A percentile compares a stretch with the other conserved stretches of the same genome.
phyloP scores from a whole-genome alignment of 345 rosid species.

The Excoecaria cochinchinensis region DNA sequence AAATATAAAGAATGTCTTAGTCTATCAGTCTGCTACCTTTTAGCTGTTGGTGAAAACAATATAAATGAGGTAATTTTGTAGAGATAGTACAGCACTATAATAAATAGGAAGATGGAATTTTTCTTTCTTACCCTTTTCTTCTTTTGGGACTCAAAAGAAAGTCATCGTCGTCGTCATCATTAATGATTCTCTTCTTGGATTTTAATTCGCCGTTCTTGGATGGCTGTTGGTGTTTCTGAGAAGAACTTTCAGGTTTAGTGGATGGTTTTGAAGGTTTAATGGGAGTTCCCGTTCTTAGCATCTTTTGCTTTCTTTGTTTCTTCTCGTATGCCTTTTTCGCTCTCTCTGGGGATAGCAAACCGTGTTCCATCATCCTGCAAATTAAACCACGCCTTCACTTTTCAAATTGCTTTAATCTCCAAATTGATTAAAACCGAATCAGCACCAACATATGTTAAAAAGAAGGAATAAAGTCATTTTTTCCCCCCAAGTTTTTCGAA shows the following conservation, averaged over 20 bases:
- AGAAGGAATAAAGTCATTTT: too few species aligned
- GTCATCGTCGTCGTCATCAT: slow-evolving; percentile 54
- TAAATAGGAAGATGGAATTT: slow-evolving; percentile 11
- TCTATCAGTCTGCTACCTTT: slow-evolving; percentile 19
- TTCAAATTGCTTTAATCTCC: neutral
- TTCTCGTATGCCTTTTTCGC: slow-evolving; percentile 73
- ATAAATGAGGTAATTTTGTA: slow-evolving; percentile 23
- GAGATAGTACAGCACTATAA: slow-evolving; percentile 17
- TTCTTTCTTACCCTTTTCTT: slow-evolving; percentile 56
- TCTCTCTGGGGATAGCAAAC: slow-evolving; percentile 71
- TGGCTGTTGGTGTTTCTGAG: slow-evolving; percentile 51
- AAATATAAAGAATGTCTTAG: slow-evolving; percentile 33
- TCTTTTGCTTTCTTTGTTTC: slow-evolving; percentile 87
- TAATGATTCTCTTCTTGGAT: slow-evolving; percentile 56
- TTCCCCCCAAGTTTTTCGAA: neutral
- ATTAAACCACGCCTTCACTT: neutral
- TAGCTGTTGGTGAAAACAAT: slow-evolving; percentile 15
- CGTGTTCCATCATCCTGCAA: slow-evolving; percentile 98
- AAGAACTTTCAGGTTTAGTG: slow-evolving; percentile 65
- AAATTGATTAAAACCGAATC: neutral
- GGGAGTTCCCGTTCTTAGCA: slow-evolving; percentile 67
- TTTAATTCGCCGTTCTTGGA: slow-evolving; percentile 59
- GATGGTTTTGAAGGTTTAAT: slow-evolving; percentile 46
- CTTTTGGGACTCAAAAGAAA: slow-evolving; percentile 62
- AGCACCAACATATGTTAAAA: neutral